Evolutionary conservation across 2,329 filamentous ascomycete species (phyloP).

Genomic region (Ascochyta koolunga): DNA sequence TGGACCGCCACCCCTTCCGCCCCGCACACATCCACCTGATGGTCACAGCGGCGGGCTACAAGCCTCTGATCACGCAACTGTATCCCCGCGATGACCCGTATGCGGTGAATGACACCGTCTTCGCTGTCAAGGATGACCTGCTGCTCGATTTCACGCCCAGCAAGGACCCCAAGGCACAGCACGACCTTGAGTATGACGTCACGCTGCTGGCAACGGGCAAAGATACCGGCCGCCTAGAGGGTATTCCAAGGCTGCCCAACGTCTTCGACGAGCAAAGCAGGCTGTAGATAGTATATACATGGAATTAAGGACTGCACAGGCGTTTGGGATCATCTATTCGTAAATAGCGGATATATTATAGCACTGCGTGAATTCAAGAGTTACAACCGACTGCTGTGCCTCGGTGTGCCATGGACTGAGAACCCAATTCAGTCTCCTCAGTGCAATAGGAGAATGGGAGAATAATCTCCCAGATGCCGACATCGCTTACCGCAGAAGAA

Average conservation of each 20-base stretch:
- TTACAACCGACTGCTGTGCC: not conserved
- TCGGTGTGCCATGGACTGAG: too few species aligned
- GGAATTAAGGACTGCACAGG: slow-evolving; percentile 12
- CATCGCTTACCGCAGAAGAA: not conserved
- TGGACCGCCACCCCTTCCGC: slow-evolving; percentile 65
- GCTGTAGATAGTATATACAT: slow-evolving; percentile 24
- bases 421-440: not conserved
- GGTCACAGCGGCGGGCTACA: slow-evolving; percentile 61
- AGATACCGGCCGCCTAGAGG: slow-evolving; percentile 39
- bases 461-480: slow-evolving; percentile 13
- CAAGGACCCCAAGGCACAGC: slow-evolving; percentile 58
- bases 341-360: slow-evolving; percentile 21
- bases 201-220: slow-evolving; percentile 54
- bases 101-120: slow-evolving; percentile 64
- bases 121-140: slow-evolving; percentile 66
- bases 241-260: slow-evolving; percentile 40
- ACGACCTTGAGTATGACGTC: slow-evolving; percentile 69
- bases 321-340: slow-evolving; percentile 18
- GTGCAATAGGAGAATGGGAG: slow-evolving; percentile 3
- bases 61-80: slow-evolving; percentile 63
- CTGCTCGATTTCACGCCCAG: slow-evolving; percentile 63
- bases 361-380: slow-evolving; percentile 4
- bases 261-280: slow-evolving; percentile 32
- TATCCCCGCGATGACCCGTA: slow-evolving; percentile 65
- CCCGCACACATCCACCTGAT: slow-evolving; percentile 68